Base-by-base conservation (phyloP, 139 green algal species). In the Picocystis salinarum region DNA sequence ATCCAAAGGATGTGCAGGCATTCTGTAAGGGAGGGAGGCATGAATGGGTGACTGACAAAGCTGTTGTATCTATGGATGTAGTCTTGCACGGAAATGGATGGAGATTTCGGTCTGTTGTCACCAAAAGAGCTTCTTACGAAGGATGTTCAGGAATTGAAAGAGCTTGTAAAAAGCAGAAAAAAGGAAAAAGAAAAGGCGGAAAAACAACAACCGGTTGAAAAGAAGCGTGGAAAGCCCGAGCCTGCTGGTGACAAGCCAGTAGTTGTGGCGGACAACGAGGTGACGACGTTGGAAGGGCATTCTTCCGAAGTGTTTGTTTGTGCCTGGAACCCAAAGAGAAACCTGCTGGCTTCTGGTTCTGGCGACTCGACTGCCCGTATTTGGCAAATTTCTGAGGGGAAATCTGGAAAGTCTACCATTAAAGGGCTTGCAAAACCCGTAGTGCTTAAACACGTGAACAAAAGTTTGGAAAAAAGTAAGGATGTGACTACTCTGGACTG, bases 401-500 rank as follows among this genome's bases (percentile, higher is more conserved):
- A 41, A 45, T 42, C 23, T 1, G 46, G 41, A 15, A 25, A n/a
- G n/a, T n/a, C n/a, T n/a, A n/a, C n/a, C n/a, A n/a, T n/a, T n/a
- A n/a, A n/a, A n/a, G n/a, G 18, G 23, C 24, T 29, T 23, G 27
- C 29, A 13, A 39, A 52, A 42, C 45, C 61, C 7, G 23, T 61
- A n/a, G 56, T 68, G 40, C 57, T 75, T 45, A 62, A 62, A 46
- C 65, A 67, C 45, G 52, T 42, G 34, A 55, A 23, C 28, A 37
- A 39, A 18, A 37, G 23, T n/a, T 36, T 24, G 34, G 45, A 66
- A n/a, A 71, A 73, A 42, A 51, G 28, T 33, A 79, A 79, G 42
- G 83, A 94, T 55, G 77, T 95, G 7, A 92, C 82, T 0, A 86
- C 79, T 10, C 52, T 94, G 24, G 83, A 93, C 51, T 95, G 85